Conservation (phyloP, 177 flowering plant genomes). For the Vitis hybrid region DNA sequence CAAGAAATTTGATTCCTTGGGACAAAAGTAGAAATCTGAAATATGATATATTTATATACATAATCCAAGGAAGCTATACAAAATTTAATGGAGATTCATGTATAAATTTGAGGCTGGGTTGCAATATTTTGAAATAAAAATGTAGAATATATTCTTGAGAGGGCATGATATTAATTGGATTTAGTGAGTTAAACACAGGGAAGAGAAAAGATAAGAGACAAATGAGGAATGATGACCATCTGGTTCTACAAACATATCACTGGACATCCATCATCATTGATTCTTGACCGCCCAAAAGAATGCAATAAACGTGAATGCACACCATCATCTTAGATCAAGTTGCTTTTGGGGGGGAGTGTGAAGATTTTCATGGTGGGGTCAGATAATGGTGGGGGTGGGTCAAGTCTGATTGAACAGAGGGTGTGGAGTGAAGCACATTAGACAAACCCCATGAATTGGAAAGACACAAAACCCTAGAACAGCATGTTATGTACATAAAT, state of each 20-base stretch:
- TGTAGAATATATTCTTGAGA: neutral
- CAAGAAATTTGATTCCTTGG: slow-evolving; percentile 10
- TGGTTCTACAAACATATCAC: slow-evolving; percentile 14
- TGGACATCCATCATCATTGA: slow-evolving; percentile 27
- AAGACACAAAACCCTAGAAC: neutral
- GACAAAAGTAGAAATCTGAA: slow-evolving; percentile 12
- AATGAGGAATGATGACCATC: slow-evolving; percentile 23
- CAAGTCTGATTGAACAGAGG: neutral
- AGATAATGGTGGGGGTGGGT: slow-evolving; percentile 6
- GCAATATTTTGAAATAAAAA: neutral
- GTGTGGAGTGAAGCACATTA: neutral
- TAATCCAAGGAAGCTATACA: no score
- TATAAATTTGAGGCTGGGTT: no score
- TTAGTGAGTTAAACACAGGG: neutral
- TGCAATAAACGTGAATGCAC: slow-evolving; percentile 32
- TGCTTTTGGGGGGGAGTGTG: slow-evolving; percentile 9
- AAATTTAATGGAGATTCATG: no score
- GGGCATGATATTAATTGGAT: neutral
- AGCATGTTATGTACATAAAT: neutral
- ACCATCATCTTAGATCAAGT: slow-evolving; percentile 27
- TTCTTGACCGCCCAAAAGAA: slow-evolving; percentile 20
- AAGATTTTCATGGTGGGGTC: slow-evolving; percentile 22
- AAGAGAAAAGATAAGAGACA: slow-evolving; percentile 4
- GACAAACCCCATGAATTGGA: neutral
- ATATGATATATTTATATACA: no score